Percentiles rank a stretch among this genome's conserved stretches.
Evolutionary conservation across 768 basidiomycete species (phyloP).

Genomic region (Mycena alexandri): DNA sequence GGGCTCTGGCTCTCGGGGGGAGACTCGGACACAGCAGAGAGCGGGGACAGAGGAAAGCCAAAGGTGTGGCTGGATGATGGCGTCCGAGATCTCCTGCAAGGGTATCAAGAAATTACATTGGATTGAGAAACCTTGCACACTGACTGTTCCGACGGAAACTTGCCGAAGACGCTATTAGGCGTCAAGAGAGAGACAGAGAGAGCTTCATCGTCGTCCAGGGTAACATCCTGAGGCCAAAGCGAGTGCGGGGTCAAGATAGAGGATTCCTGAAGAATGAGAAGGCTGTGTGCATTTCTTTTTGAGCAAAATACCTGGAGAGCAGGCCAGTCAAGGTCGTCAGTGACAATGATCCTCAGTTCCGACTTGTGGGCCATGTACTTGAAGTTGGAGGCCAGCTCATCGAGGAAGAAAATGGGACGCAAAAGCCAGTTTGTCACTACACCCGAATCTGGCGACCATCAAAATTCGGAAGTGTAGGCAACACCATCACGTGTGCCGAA

Average conservation of each 20-base stretch:
- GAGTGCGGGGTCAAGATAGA: constrained; percentile 29
- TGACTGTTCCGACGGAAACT: constrained; percentile 24
- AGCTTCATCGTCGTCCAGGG: constrained; percentile 29
- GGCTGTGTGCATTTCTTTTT: neutral
- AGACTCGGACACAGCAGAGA: constrained; percentile 13
- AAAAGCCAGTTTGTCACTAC: neutral
- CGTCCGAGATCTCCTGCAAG: constrained; percentile 6
- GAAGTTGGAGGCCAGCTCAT: constrained; percentile 39
- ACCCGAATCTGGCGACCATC: constrained; percentile 18
- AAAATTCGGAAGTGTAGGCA: neutral
- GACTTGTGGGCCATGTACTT: constrained; percentile 32
- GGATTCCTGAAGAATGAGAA: constrained; percentile 9
- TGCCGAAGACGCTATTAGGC: constrained; percentile 26
- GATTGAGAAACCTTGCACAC: neutral
- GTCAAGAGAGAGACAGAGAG: constrained; percentile 24
- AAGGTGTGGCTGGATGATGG: constrained; percentile 28
- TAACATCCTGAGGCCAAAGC: constrained; percentile 31
- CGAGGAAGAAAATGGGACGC: constrained; percentile 17
- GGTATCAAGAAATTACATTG: neutral
- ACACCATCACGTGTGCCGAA: constrained; percentile 5
- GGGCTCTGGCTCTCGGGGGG: constrained; percentile 20
- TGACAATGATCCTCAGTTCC: constrained; percentile 34
- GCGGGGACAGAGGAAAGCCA: constrained; percentile 31
- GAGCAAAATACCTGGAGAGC: constrained; percentile 26
- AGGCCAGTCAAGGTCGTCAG: constrained; percentile 35